Base-by-base conservation (phyloP, 352 stramenopile species). In the Salisapilia sapeloensis region DNA sequence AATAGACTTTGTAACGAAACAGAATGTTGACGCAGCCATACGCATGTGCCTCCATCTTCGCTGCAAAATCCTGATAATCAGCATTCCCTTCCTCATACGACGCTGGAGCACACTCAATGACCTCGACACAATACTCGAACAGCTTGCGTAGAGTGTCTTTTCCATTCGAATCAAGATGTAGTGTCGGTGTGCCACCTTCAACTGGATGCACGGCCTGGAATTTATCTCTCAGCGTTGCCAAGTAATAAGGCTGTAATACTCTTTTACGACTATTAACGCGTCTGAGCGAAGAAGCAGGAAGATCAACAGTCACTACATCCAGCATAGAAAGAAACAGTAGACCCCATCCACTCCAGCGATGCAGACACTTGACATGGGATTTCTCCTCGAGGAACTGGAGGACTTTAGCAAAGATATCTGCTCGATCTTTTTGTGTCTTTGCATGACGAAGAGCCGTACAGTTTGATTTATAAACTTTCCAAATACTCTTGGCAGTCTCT, bases 91-190 rank as follows among this genome's bases (percentile, higher is more conserved):
- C 50, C 3, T 38, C 29, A 19, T 3, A 25, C 1, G 33, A 35
- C 11, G 33, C 43, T n/a, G n/a, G n/a, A n/a, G n/a, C n/a, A n/a
- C n/a, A n/a, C 11, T 55, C 48, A 11, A 85, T 59, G 10, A 84
- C 50, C 0, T 38, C 38, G 10, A 59, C 40, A 1, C 61, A 50
- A 31, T 84, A 89, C 3, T 37, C 37, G 15, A 81, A 70, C 4
- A 85, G 43, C 32, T 78, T 52, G 7, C 42, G 32, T 4, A 86
- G 38, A 29, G 53, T 74, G 6, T 78, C 60, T 19, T 67, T 53
- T 13, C 74, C 70, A 24, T 84, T 89, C 9, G 55, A 44, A 26
- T 89, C 74, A 28, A 86, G 42, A 36, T 89, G 74, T 11, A 89
- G 40, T 22, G 64, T 57, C 6, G 64, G 66, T n/a, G n/a, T n/a